Evolutionary conservation across 106 monocot species (phyloP).

Genomic region (Narthecium ossifragum): DNA sequence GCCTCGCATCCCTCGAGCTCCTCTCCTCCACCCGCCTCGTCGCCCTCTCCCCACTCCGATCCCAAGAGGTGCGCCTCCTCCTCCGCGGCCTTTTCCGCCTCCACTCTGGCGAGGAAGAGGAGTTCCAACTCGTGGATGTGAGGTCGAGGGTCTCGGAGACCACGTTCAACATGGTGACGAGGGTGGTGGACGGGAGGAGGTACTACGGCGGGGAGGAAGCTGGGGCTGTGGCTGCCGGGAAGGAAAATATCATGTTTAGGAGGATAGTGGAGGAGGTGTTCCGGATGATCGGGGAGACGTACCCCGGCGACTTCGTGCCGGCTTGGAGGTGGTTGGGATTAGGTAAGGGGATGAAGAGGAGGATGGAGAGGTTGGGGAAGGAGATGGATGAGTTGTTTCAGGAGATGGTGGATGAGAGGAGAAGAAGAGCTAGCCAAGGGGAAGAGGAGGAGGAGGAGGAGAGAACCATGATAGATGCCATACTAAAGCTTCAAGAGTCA

Average conservation of each 20-base stretch:
- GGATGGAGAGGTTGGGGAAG: slow-evolving; percentile 4
- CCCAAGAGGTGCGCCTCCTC: too few species aligned
- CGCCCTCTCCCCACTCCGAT: not conserved
- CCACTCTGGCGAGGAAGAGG: not conserved
- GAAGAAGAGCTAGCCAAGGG: not conserved
- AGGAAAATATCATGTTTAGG: slow-evolving; percentile 17
- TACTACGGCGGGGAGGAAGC: slow-evolving; percentile 2
- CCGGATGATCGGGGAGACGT: slow-evolving; percentile 2
- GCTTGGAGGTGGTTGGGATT: not conserved
- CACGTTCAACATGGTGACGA: slow-evolving; percentile 21
- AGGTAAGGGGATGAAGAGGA: not conserved
- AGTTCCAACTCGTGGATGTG: not conserved
- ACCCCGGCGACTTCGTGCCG: slow-evolving; percentile 25
- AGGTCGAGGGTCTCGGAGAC: slow-evolving; percentile 13
- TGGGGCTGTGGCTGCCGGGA: not conserved
- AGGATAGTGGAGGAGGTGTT: slow-evolving; percentile 15
- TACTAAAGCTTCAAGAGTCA: not conserved
- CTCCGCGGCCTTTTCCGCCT: not conserved
- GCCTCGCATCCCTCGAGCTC: slow-evolving; percentile 12
- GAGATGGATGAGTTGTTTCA: not conserved
- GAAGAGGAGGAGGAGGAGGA: not conserved
- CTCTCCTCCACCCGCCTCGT: slow-evolving; percentile 6
- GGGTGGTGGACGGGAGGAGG: slow-evolving; percentile 24
- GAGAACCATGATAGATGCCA: not conserved
- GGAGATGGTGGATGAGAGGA: not conserved